Conservation (phyloP, 176 grass and related monocot species). For the Hyparrhenia diplandra region DNA sequence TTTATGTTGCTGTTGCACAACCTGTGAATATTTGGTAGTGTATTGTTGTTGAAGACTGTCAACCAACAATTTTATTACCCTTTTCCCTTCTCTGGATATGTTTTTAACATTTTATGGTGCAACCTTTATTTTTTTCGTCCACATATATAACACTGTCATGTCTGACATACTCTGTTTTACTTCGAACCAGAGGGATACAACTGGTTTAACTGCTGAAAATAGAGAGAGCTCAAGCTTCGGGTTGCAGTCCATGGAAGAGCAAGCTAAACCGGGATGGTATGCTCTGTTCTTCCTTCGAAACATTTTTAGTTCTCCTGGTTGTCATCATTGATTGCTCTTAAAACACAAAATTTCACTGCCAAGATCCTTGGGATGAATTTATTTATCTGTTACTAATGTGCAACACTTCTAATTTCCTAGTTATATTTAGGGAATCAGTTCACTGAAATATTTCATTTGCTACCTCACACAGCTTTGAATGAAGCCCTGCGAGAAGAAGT, state of each 20-base stretch:
- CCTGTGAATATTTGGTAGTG: conserved; percentile 9
- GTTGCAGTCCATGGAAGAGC: conserved; percentile 93
- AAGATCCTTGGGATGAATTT: background rate
- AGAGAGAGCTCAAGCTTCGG: conserved; percentile 95
- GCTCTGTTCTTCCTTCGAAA: conserved; percentile 10
- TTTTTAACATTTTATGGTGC: background rate
- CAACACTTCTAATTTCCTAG: background rate
- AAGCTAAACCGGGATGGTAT: conserved; percentile 96
- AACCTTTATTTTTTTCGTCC: background rate
- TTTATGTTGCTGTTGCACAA: background rate
- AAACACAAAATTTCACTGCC: background rate
- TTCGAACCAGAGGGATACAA: conserved; percentile 79
- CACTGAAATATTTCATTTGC: background rate
- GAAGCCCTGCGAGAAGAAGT: conserved; percentile 82
- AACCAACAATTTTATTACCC: background rate
- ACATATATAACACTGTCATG: background rate
- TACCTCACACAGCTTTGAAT: conserved; percentile 54
- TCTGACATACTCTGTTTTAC: conserved; percentile 27
- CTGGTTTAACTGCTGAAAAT: conserved; percentile 85
- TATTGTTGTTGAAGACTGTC: background rate
- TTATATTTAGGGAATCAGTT: background rate
- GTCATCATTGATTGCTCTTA: background rate
- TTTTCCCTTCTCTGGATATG: background rate
- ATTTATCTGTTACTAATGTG: background rate
- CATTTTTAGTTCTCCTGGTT: background rate